These are phyloP conservation scores for Huntiella abstrusa DNA, from an alignment of 2,329 filamentous ascomycete genomes.

Conservation along the genomic window DNA sequence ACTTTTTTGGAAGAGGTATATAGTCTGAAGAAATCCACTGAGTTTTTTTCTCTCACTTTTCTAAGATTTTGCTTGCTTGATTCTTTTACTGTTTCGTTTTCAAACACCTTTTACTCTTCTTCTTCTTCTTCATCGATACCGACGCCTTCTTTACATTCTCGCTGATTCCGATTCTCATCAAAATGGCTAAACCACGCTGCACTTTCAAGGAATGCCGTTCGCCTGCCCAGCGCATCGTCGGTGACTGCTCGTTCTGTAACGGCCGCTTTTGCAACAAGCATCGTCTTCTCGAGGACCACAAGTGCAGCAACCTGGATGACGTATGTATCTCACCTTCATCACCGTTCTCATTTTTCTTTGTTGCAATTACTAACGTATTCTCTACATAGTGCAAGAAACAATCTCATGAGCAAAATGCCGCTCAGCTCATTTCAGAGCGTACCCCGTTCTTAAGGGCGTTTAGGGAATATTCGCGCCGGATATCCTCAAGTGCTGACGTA, in stretches of 20 bases:
- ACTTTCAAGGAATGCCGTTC: conserved; percentile 78
- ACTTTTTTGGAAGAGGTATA: not conserved
- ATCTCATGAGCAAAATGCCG: conserved; percentile 81
- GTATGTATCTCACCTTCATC: conserved; percentile 27
- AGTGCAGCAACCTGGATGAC: conserved; percentile 81
- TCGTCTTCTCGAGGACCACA: conserved; percentile 81
- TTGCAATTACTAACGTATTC: not conserved
- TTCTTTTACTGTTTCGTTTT: conserved; percentile 1
- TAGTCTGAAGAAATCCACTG: not conserved
- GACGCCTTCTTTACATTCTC: not conserved
- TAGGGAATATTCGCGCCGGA: conserved; percentile 22
- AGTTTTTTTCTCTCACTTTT: not conserved
- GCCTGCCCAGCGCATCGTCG: conserved; percentile 77
- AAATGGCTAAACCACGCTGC: conserved; percentile 62
- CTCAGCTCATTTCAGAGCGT: conserved; percentile 78
- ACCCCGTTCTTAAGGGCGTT: conserved; percentile 85
- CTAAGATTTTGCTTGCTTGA: not conserved
- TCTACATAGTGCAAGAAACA: conserved; percentile 78
- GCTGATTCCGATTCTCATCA: conserved; percentile 12
- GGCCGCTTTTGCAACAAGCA: conserved; percentile 93
- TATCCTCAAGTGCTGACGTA: too few species aligned
- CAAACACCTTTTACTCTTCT: not conserved
- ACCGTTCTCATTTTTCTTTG: conserved; percentile 10
- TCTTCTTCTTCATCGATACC: not conserved
- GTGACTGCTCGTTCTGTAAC: conserved; percentile 87